phyloP scores from a whole-genome alignment of 2,329 filamentous ascomycete species.

The Tothia fuscella region DNA sequence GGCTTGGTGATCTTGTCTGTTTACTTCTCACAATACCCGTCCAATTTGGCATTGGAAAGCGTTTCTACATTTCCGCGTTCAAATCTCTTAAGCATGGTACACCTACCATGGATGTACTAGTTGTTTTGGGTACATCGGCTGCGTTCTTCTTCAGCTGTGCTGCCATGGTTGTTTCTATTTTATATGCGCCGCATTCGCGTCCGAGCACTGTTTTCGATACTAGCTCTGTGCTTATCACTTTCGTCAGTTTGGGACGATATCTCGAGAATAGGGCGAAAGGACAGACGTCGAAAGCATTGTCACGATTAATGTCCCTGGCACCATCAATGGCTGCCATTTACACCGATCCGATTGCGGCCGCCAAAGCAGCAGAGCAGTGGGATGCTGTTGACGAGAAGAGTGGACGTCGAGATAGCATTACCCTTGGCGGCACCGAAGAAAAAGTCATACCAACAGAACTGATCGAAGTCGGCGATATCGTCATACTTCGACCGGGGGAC shows the following conservation, averaged over 20 bases:
- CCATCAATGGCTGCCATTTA: constrained; percentile 98
- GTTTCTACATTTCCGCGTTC: constrained; percentile 88
- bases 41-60: constrained; percentile 89
- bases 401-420: constrained; percentile 17
- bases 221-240: constrained; percentile 95
- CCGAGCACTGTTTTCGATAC: constrained; percentile 93
- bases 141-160: constrained; percentile 93
- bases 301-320: constrained; percentile 85
- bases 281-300: constrained; percentile 88
- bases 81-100: constrained; percentile 83
- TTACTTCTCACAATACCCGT: constrained; percentile 78
- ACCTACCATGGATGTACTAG: constrained; percentile 95
- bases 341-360: constrained; percentile 80
- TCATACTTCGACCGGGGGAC: constrained; percentile 85
- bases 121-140: constrained; percentile 84
- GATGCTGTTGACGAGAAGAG: constrained; percentile 30
- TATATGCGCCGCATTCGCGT: constrained; percentile 61
- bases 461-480: constrained; percentile 85
- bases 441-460: constrained; percentile 85
- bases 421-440: constrained; percentile 56
- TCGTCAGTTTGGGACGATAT: constrained; percentile 82
- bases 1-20: constrained; percentile 77
- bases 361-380: constrained; percentile 80
- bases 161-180: constrained; percentile 71
- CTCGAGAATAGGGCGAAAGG: constrained; percentile 92